Evolutionary conservation across 371 early-diverging fungal species (phyloP).

Genomic region (Cokeromyces recurvatus): DNA sequence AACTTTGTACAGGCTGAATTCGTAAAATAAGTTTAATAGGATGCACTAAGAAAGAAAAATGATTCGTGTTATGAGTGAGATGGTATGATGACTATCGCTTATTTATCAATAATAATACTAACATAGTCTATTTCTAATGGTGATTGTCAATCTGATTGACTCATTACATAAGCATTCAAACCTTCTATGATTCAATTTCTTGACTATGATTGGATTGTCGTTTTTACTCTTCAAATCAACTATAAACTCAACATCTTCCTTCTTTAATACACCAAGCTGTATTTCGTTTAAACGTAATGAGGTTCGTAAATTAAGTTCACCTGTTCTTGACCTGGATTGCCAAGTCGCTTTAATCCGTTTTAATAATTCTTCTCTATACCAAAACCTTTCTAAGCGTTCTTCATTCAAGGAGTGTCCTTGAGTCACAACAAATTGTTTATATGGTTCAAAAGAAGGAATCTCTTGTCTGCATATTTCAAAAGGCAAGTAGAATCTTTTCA

Average conservation of each 20-base stretch:
- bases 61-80: neutral
- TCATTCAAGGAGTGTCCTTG: constrained; percentile 52
- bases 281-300: constrained; percentile 44
- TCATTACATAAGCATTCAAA: constrained; percentile 51
- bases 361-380: constrained; percentile 72
- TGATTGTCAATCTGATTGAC: constrained; percentile 46
- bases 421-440: constrained; percentile 75
- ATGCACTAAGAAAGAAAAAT: constrained; percentile 35
- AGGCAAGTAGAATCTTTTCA: constrained; percentile 59
- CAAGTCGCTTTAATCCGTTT: constrained; percentile 52
- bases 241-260: constrained; percentile 55
- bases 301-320: constrained; percentile 48
- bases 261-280: constrained; percentile 51
- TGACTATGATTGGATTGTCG: constrained; percentile 4
- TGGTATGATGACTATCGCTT: too few relatives aligned
- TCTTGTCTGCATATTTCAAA: constrained; percentile 40
- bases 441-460: constrained; percentile 67
- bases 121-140: constrained; percentile 49
- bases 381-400: constrained; percentile 65
- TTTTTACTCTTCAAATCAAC: constrained; percentile 29
- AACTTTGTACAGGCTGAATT: constrained; percentile 62
- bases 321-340: constrained; percentile 44
- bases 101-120: neutral
- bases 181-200: constrained; percentile 24
- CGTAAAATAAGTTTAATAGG: constrained; percentile 54